Conservation (phyloP, 169 alveolate species). For the Besnoitia besnoiti region DNA sequence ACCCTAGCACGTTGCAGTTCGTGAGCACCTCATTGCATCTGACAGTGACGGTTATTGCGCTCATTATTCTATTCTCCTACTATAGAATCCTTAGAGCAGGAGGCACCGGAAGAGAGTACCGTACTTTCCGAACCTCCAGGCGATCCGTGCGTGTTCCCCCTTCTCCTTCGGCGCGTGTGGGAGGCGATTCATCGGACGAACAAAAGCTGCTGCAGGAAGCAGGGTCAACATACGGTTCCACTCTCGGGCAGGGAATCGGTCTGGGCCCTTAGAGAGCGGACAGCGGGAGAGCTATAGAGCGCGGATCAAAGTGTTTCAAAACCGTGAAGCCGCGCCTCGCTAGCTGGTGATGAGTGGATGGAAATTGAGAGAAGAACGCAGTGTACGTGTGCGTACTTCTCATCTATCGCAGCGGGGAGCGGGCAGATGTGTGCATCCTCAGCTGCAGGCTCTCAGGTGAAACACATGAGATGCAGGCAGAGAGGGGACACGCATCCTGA, state of each 20-base stretch:
- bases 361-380: too few species aligned
- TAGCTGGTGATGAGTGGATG: too few species aligned
- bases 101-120: constrained; percentile 56
- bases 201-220: not conserved
- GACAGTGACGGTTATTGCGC: constrained; percentile 38
- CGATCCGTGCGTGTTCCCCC: not conserved
- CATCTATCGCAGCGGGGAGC: too few species aligned
- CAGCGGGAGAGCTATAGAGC: not conserved
- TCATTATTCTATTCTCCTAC: constrained; percentile 58
- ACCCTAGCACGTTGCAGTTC: constrained; percentile 56
- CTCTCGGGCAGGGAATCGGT: not conserved
- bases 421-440: too few species aligned
- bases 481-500: too few species aligned
- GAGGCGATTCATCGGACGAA: not conserved
- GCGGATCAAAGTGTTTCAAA: not conserved
- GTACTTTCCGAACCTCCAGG: constrained; percentile 4
- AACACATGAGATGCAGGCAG: too few species aligned
- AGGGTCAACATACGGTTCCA: not conserved
- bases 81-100: constrained; percentile 43
- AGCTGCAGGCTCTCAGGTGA: too few species aligned
- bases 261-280: not conserved
- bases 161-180: not conserved
- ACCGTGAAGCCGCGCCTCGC: too few species aligned
- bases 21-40: constrained; percentile 55
- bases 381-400: too few species aligned